Evolutionary conservation across 495 filamentous ascomycete genomes (phyloP).

Genomic region (Penicillium mononematosum): DNA sequence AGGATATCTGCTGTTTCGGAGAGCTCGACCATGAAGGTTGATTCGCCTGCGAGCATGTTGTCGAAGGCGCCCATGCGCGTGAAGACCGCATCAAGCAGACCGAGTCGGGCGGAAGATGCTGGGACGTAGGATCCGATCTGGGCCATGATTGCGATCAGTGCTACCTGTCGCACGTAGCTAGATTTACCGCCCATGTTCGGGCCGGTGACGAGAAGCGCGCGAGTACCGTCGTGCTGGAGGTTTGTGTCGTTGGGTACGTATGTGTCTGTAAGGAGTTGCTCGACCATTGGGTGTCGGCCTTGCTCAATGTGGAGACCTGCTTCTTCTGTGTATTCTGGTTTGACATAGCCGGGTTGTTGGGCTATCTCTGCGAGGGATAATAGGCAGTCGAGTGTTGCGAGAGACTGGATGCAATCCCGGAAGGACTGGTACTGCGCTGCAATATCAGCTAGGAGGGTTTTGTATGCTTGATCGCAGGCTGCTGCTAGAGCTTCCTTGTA

Average conservation of each 20-base stretch:
- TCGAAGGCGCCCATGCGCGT: constrained; percentile 97
- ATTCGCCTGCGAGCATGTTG: constrained; percentile 93
- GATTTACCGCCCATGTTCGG: constrained; percentile 99
- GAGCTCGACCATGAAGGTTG: constrained; percentile 97
- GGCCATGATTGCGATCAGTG: constrained; percentile 88
- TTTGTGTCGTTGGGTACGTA: constrained; percentile 92
- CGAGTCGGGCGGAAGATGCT: constrained; percentile 67
- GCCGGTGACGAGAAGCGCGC: constrained; percentile 86
- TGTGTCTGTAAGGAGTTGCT: constrained; percentile 78
- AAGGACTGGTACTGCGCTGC: constrained; percentile 81
- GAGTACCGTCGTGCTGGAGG: constrained; percentile 60
- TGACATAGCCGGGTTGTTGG: constrained; percentile 81
- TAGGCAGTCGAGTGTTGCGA: constrained; percentile 87
- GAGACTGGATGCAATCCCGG: constrained; percentile 80
- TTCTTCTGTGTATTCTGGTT: constrained; percentile 73
- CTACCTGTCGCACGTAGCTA: constrained; percentile 87
- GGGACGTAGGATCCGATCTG: constrained; percentile 96
- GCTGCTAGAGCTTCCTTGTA: constrained; percentile 90
- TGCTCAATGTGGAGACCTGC: constrained; percentile 68
- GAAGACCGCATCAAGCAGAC: constrained; percentile 86
- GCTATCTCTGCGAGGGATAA: constrained; percentile 83
- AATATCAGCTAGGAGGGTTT: constrained; percentile 65
- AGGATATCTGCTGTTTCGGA: constrained; percentile 89
- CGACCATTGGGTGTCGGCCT: constrained; percentile 94
- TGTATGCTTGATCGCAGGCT: constrained; percentile 87